A percentile compares a stretch with the other conserved stretches of the same genome.
These are phyloP conservation scores for Ananas comosus DNA, from an alignment of 176 grass and related monocot species.

Conservation along the genomic window DNA sequence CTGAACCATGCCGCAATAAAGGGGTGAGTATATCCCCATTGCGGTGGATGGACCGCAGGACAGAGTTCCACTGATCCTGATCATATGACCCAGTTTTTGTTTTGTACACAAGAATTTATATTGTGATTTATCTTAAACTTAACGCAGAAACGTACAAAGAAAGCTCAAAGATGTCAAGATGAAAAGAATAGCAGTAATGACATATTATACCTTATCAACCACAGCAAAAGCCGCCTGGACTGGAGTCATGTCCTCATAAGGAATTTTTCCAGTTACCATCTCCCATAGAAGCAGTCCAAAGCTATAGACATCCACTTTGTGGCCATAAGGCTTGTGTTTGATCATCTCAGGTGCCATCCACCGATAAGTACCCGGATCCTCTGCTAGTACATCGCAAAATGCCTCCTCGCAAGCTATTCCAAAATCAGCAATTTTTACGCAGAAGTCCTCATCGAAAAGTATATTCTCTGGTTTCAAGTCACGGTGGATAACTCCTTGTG, in stretches of 20 bases:
- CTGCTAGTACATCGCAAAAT: conserved; percentile 45
- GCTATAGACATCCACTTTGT: conserved; percentile 91
- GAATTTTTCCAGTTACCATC: conserved; percentile 60
- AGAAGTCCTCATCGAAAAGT: conserved; percentile 69
- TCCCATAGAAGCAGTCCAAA: conserved; percentile 89
- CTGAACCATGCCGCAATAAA: no score
- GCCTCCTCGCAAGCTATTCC: conserved; percentile 78
- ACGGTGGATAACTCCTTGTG: conserved; percentile 76
- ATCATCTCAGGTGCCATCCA: conserved; percentile 99
- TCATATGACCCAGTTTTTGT: no score
- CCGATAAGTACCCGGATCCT: conserved; percentile 81
- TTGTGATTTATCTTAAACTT: not conserved
- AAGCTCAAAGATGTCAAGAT: conserved; percentile 15
- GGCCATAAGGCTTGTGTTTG: conserved; percentile 60
- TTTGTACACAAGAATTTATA: no score
- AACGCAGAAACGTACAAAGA: not conserved
- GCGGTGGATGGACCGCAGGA: no score
- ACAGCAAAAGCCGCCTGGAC: conserved; percentile 90
- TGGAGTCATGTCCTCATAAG: conserved; percentile 81
- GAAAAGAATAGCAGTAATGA: conserved; percentile 10
- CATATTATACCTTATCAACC: conserved; percentile 64
- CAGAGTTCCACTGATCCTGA: no score
- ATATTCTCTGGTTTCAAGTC: conserved; percentile 98
- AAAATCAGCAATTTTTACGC: conserved; percentile 84
- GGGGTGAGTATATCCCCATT: no score